A percentile compares a stretch with the other conserved stretches of the same genome.
These are phyloP conservation scores for Auricularia heimuer DNA, from an alignment of 768 basidiomycete genomes.

Conservation along the genomic window DNA sequence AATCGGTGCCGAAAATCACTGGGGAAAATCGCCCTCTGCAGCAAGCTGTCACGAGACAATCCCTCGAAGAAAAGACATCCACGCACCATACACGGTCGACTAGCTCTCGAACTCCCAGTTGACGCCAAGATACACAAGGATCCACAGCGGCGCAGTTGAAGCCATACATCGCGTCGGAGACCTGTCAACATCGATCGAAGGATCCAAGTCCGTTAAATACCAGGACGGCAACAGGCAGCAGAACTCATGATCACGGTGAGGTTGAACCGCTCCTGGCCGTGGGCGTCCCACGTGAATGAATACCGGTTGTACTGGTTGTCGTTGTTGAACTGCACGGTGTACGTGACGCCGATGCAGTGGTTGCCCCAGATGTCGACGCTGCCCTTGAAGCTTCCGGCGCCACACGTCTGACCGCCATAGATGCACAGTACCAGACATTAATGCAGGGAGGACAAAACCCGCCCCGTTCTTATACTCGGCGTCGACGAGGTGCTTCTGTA, in stretches of 20 bases:
- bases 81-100: too few species aligned
- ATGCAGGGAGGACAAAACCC: too few species aligned
- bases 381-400: not conserved
- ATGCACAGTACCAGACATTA: not conserved
- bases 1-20: too few species aligned
- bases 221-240: not conserved
- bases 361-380: not conserved
- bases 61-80: too few species aligned
- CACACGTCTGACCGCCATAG: not conserved
- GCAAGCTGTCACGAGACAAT: too few species aligned
- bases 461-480: too few species aligned
- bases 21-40: too few species aligned
- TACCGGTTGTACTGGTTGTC: not conserved
- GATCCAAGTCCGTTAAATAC: too few species aligned
- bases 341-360: not conserved
- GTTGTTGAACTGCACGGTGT: not conserved
- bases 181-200: not conserved
- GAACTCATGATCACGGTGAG: not conserved
- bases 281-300: not conserved
- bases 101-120: too few species aligned
- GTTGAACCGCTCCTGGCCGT: not conserved
- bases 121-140: too few species aligned
- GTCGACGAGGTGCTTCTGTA: not conserved
- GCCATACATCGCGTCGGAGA: not conserved
- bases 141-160: not conserved